Evolutionary conservation across 2,329 filamentous ascomycete species (phyloP).

Genomic region (Emergomyces pasteurianus): DNA sequence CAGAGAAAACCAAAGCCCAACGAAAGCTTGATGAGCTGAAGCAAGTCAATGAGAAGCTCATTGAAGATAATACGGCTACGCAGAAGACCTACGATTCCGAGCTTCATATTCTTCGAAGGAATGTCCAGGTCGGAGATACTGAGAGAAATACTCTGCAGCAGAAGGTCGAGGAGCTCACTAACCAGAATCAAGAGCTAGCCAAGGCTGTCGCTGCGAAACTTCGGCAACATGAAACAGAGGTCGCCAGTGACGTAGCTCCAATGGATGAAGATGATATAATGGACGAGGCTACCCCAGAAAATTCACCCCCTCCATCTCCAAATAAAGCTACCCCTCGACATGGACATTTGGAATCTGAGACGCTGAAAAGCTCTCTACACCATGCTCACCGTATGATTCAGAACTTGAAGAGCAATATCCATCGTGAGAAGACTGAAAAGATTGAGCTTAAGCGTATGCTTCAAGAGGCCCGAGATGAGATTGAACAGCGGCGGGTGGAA

Average conservation of each 20-base stretch:
- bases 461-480: conserved; percentile 85
- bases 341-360: conserved; percentile 86
- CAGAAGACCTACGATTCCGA: conserved; percentile 85
- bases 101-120: conserved; percentile 70
- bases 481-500: conserved; percentile 53
- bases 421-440: conserved; percentile 98
- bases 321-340: conserved; percentile 86
- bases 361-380: conserved; percentile 81
- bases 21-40: conserved; percentile 87
- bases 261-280: conserved; percentile 53
- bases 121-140: conserved; percentile 61
- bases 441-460: conserved; percentile 89
- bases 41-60: conserved; percentile 61
- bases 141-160: conserved; percentile 68
- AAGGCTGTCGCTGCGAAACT: conserved; percentile 67
- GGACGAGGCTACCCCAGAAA: conserved; percentile 67
- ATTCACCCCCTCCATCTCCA: conserved; percentile 81
- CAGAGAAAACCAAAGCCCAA: conserved; percentile 66
- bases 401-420: conserved; percentile 84
- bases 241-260: conserved; percentile 46
- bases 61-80: conserved; percentile 64
- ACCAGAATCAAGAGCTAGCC: conserved; percentile 84
- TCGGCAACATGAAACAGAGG: conserved; percentile 53
- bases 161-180: conserved; percentile 76
- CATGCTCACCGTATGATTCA: conserved; percentile 96